Evolutionary conservation across 495 filamentous ascomycete genomes (phyloP).

Genomic region (Amorphotheca resinae): DNA sequence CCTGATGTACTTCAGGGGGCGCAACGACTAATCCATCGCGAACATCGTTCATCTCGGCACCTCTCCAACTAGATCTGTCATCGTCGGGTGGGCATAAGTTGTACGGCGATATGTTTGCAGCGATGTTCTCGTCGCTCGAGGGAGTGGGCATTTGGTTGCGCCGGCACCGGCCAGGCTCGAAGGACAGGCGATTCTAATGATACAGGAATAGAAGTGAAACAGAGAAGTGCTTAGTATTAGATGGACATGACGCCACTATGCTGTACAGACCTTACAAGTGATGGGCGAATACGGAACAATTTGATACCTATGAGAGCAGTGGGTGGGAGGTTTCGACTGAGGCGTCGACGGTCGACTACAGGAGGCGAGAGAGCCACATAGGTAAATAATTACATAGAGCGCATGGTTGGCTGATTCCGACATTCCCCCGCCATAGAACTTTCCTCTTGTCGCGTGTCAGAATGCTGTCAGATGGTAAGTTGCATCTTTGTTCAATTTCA

Average conservation of each 20-base stretch:
- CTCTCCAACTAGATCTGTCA: slow-evolving; percentile 21
- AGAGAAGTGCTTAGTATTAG: slow-evolving; percentile 6
- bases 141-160: slow-evolving; percentile 37
- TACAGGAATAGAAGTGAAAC: slow-evolving; percentile 19
- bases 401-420: too few species aligned
- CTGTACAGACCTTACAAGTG: background rate
- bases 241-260: slow-evolving; percentile 8
- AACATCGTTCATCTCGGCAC: slow-evolving; percentile 16
- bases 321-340: too few species aligned
- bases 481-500: too few species aligned
- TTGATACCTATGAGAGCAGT: too few species aligned
- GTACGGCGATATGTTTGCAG: slow-evolving; percentile 11
- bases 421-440: too few species aligned
- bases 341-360: too few species aligned
- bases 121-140: slow-evolving; percentile 25
- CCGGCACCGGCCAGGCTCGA: slow-evolving; percentile 20
- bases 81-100: slow-evolving; percentile 26
- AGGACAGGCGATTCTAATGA: slow-evolving; percentile 15
- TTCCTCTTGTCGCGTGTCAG: too few species aligned
- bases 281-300: background rate
- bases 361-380: too few species aligned
- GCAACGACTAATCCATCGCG: slow-evolving; percentile 8
- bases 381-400: too few species aligned
- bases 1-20: slow-evolving; percentile 16
- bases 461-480: too few species aligned